Conservation (phyloP, 176 grass and related monocot species). For the Secale cereale region DNA sequence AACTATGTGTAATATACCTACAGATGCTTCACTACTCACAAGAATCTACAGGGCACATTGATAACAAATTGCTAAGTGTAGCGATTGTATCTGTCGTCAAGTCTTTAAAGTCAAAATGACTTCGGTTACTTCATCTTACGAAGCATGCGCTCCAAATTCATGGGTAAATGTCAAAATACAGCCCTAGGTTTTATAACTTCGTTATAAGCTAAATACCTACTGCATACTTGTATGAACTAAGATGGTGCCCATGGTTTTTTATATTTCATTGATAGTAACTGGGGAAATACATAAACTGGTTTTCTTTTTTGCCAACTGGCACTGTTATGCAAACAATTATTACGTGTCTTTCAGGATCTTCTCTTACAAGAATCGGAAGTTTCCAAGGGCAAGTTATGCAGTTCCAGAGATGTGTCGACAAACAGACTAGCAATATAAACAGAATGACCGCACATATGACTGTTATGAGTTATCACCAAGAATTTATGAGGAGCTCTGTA, state of each 20-base stretch:
- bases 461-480: neutral
- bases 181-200: neutral
- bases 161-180: neutral
- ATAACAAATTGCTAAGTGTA: slow-evolving; percentile 2
- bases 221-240: neutral
- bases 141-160: neutral
- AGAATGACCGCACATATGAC: neutral
- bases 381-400: neutral
- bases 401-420: neutral
- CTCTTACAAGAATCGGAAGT: neutral
- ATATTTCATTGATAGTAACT: neutral
- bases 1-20: neutral
- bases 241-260: neutral
- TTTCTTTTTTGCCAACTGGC: neutral
- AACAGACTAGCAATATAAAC: neutral
- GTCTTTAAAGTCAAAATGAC: neutral
- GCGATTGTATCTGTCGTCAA: neutral
- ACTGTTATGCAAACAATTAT: neutral
- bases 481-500: neutral
- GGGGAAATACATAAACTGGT: neutral
- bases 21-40: slow-evolving; percentile 8
- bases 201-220: slow-evolving; percentile 10
- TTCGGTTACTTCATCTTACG: neutral
- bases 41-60: neutral
- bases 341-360: neutral